Base-by-base conservation (phyloP, 225 moss, liverwort and hornwort species). In the Sphagnum tenellum region DNA sequence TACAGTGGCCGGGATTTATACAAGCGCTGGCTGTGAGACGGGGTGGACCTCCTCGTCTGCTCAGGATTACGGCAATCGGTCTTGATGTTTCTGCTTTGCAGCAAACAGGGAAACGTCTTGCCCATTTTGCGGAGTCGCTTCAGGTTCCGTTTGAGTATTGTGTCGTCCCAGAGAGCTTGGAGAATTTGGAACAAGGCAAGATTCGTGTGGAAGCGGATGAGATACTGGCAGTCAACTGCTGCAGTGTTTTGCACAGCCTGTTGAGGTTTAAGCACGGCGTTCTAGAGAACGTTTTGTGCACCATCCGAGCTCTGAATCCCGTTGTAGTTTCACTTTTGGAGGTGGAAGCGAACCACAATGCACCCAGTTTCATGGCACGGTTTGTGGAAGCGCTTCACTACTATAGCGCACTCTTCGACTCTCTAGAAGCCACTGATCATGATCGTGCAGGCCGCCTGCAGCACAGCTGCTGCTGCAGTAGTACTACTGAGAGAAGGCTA, bases 351-450 rank as follows among this genome's bases (percentile, higher is more conserved):
- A 75, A 68, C 61, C 78, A 79, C 47, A 79, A 79, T 47, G 78
- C 74, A 10, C 78, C 78, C 10, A 71, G 74, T 61, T 79, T 79
- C 47, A 59, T 74, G 46, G 74, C 67, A 8, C 63, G 78, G 44
- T 79, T 79, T 9, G 68, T 79, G 74, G 78, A 79, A 47, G 71
- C 78, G 13, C 45, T 79, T 29, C 74, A 79, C 44, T 79, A 79
- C 66, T 79, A 79, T 46, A 74, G 74, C 4, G 79, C 75, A 52
- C 74, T 79, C 45, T 79, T 79, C 64, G 78, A 78, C 50, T 79
- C 74, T 14, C 65, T 79, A 47, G 78, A 79, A 12, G 74, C 71
- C 29, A 68, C 71, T 56, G 71, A 74, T 3, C 78, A 71, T 3
- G 49, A 57, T 68, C 58, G 64, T 49, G 49, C 63, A 1, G 64